These are phyloP conservation scores for Fusarium musae DNA, from an alignment of 2,329 filamentous ascomycete species.

Conservation along the genomic window DNA sequence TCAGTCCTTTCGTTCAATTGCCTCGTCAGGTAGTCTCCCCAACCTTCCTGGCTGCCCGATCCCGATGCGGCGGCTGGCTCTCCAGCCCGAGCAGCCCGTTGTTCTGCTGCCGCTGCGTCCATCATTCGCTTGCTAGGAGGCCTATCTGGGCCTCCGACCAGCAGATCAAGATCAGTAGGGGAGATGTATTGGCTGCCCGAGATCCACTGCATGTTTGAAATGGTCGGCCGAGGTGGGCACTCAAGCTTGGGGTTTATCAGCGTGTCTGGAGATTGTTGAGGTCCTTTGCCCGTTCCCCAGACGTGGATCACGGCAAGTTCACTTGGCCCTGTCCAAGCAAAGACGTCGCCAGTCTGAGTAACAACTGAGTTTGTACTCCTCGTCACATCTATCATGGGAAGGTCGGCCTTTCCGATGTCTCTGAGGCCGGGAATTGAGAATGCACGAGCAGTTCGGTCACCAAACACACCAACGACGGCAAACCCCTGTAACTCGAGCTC, in stretches of 20 bases:
- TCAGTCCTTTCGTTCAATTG: conserved; percentile 93
- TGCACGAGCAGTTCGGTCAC: conserved; percentile 80
- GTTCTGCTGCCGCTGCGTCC: conserved; percentile 80
- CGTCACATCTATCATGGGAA: conserved; percentile 78
- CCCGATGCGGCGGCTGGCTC: conserved; percentile 46
- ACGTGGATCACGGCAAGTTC: conserved; percentile 86
- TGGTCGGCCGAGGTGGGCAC: conserved; percentile 86
- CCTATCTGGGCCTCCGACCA: conserved; percentile 89
- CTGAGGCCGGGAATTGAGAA: conserved; percentile 90
- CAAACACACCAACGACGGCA: conserved; percentile 85
- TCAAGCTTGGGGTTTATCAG: conserved; percentile 81
- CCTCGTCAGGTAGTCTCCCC: conserved; percentile 83
- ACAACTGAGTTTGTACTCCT: conserved; percentile 77
- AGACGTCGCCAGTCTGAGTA: conserved; percentile 80
- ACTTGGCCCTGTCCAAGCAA: conserved; percentile 89
- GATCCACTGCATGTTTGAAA: conserved; percentile 96
- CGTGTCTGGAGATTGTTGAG: conserved; percentile 74
- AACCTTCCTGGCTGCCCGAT: conserved; percentile 65
- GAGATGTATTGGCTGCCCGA: conserved; percentile 93
- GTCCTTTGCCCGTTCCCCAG: conserved; percentile 78
- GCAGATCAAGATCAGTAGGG: conserved; percentile 84
- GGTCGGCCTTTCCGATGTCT: conserved; percentile 76
- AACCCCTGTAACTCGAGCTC: conserved; percentile 79
- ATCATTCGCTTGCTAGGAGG: conserved; percentile 91
- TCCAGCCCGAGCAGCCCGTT: conserved; percentile 64